Evolutionary conservation across 148 eudicot species (phyloP), one percentile per base, ranked within the genome.

Genomic region (Rhododendron henanense): DNA sequence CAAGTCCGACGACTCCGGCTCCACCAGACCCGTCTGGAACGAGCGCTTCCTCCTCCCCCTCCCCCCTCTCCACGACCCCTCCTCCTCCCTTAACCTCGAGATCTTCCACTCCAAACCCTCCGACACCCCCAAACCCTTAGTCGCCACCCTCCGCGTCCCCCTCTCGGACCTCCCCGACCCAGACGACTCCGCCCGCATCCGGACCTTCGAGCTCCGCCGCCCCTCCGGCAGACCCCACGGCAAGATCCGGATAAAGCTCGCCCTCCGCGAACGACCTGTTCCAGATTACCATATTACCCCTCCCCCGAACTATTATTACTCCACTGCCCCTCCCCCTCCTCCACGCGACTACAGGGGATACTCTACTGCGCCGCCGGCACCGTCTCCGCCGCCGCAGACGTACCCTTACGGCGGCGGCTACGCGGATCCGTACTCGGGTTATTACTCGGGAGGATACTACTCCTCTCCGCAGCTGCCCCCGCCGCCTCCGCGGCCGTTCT

Each of bases 161-260:
- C 89, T 95, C 37, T 69, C 86, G 3, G 92, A 93, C 73, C 84
- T 93, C 15, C 81, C 86, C 23, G 91, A 91, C 83, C 88, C 91
- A 16, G 87, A 81, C 23, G 93, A 92, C 37, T 76, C 83, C 9
- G 33, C 74, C 53, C 83, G 84, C 1, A 2, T 90, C 82, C 90
- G 90, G 6, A 59, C 89, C 15, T 91, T 87, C 51, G 92, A 92
- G 1, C 86, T 94, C 57, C 90, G 87, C 39, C 96, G 98, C 0
- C 96, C 98, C 9, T 96, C 98, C 6, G 98, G 98, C 1, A 90
- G 98, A 0, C 89, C 93, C 37, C 94, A 96, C 5, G 98, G 98
- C 1, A 94, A 94, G 92, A 89, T 96, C 90, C 91, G 91, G 1
- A 44, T 96, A 10, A 94, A 92, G 85, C 83, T 94, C 28, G 85